These are phyloP conservation scores for Phellopilus nigrolimitatus DNA, from an alignment of 1,284 basidiomycete genomes.

Conservation along the genomic window DNA sequence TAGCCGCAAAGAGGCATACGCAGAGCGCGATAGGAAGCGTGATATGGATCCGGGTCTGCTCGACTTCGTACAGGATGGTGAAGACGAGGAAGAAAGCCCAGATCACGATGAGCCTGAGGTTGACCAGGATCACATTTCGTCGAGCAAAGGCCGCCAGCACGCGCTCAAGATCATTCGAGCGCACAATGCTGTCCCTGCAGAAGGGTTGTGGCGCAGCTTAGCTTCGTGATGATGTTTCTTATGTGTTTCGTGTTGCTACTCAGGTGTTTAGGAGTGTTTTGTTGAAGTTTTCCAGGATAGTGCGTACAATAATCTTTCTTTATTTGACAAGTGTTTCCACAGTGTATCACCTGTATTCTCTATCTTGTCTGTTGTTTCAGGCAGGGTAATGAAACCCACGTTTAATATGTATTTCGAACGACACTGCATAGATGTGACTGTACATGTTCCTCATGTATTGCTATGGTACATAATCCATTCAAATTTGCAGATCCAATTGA, in stretches of 20 bases:
- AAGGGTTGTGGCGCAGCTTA: constrained; percentile 71
- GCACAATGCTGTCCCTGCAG: constrained; percentile 53
- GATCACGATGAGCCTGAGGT: constrained; percentile 31
- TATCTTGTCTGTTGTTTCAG: not conserved
- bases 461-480: no score
- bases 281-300: no score
- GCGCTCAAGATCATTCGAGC: constrained; percentile 65
- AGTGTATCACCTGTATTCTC: not conserved
- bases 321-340: constrained; percentile 1
- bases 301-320: no score
- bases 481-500: no score
- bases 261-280: no score
- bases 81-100: constrained; percentile 34
- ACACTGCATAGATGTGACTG: not conserved
- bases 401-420: not conserved
- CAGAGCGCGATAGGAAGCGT: constrained; percentile 58
- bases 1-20: constrained; percentile 56
- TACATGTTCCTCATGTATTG: no score
- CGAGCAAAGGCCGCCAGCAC: constrained; percentile 45
- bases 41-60: constrained; percentile 63
- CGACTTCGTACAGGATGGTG: constrained; percentile 47
- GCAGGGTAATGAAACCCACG: no score
- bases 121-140: constrained; percentile 27
- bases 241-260: not conserved
- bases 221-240: constrained; percentile 1